Percentiles rank a stretch among this genome's conserved stretches.
Evolutionary conservation across 192 early-diverging fungal genomes (phyloP).

Genomic region (Gorgonomyces haynaldii): DNA sequence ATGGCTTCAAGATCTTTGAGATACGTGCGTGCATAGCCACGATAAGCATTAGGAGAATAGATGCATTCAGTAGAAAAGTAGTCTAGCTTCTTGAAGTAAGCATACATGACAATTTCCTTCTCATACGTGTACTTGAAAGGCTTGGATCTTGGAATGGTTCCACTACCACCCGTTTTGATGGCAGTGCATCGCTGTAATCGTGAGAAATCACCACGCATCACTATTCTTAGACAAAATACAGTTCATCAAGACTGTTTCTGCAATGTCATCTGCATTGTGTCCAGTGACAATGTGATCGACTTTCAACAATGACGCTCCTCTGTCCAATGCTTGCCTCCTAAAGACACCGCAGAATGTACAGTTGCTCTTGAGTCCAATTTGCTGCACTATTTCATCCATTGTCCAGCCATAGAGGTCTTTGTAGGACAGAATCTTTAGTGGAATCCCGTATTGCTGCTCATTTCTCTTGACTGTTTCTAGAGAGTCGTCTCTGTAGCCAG

Average conservation of each 20-base stretch:
- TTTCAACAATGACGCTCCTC: slow-evolving; percentile 79
- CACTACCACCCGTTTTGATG: slow-evolving; percentile 66
- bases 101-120: slow-evolving; percentile 99
- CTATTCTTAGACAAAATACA: slow-evolving; percentile 42
- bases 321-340: slow-evolving; percentile 89
- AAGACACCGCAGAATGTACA: slow-evolving; percentile 99
- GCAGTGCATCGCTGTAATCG: slow-evolving; percentile 85
- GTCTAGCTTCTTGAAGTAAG: slow-evolving; percentile 91
- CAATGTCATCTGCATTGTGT: slow-evolving; percentile 98
- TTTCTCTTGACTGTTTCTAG: slow-evolving; percentile 91
- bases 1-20: slow-evolving; percentile 91
- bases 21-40: slow-evolving; percentile 87
- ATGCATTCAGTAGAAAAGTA: slow-evolving; percentile 99
- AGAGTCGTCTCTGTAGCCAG: slow-evolving; percentile 95
- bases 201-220: slow-evolving; percentile 87
- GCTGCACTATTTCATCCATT: slow-evolving; percentile 93
- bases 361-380: slow-evolving; percentile 94
- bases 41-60: slow-evolving; percentile 94
- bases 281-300: slow-evolving; percentile 97
- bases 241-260: slow-evolving; percentile 98
- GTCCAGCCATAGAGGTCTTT: slow-evolving; percentile 94
- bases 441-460: slow-evolving; percentile 83
- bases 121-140: slow-evolving; percentile 99
- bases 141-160: slow-evolving; percentile 75
- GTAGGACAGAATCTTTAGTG: slow-evolving; percentile 88